These are phyloP conservation scores for Neonectria hederae DNA, from an alignment of 2,329 filamentous ascomycete genomes.

Conservation along the genomic window DNA sequence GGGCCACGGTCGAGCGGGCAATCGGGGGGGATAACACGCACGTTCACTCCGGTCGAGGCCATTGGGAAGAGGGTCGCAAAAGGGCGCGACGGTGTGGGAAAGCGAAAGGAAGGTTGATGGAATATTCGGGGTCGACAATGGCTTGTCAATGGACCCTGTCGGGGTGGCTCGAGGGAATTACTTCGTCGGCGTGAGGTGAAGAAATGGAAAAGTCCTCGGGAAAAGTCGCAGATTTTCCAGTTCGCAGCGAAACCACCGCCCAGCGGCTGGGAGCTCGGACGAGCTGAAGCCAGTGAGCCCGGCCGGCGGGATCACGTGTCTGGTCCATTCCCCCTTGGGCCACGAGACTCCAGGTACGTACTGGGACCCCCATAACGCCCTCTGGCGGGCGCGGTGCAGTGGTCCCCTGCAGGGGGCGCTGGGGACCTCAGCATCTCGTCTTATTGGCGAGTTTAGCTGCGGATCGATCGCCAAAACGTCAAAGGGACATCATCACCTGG, in stretches of 20 bases:
- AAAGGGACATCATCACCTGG: conserved; percentile 7
- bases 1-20: conserved; percentile 37
- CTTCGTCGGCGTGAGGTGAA: conserved; percentile 51
- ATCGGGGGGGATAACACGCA: conserved; percentile 54
- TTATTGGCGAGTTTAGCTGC: conserved; percentile 19
- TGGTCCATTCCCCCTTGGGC: conserved; percentile 10
- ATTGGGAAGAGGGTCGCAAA: conserved; percentile 60
- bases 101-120: conserved; percentile 48
- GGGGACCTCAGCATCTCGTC: conserved; percentile 6
- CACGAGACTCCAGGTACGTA: conserved; percentile 18
- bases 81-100: conserved; percentile 52
- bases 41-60: conserved; percentile 76
- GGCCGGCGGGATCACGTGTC: conserved; percentile 40
- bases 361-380: not conserved
- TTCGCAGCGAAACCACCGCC: conserved; percentile 36
- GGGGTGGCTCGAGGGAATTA: conserved; percentile 52
- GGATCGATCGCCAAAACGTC: conserved; percentile 12
- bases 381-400: not conserved
- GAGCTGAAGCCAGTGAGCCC: conserved; percentile 42
- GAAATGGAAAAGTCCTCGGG: conserved; percentile 55
- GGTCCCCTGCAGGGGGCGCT: conserved; percentile 2
- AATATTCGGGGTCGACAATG: conserved; percentile 51
- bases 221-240: conserved; percentile 60
- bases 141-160: conserved; percentile 58
- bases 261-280: conserved; percentile 48